Percentiles rank a stretch among this genome's conserved stretches.
phyloP scores from a whole-genome alignment of 2,329 filamentous ascomycete species.

The Leptosphaerulina australis region DNA sequence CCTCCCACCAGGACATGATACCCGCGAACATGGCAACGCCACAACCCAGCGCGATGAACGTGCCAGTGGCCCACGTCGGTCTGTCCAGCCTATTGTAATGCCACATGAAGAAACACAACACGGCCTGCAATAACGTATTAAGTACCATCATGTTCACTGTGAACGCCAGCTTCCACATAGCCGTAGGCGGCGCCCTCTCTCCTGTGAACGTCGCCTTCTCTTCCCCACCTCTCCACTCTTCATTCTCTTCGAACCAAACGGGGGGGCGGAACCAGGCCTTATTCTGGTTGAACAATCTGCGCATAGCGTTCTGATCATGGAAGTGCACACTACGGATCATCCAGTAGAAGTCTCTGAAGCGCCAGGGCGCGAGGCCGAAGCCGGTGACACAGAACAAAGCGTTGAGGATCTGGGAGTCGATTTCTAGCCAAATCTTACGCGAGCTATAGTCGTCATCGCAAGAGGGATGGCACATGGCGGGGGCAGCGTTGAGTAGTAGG shows the following conservation, averaged over 20 bases:
- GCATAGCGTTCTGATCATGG: conserved; percentile 55
- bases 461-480: conserved; percentile 72
- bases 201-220: conserved; percentile 66
- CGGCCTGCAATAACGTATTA: conserved; percentile 78
- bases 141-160: conserved; percentile 77
- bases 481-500: conserved; percentile 75
- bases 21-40: conserved; percentile 71
- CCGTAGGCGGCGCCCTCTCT: conserved; percentile 69
- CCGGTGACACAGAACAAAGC: conserved; percentile 83
- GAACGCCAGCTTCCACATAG: conserved; percentile 76
- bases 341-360: conserved; percentile 79
- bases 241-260: conserved; percentile 63
- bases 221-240: conserved; percentile 27
- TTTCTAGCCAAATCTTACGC: conserved; percentile 81
- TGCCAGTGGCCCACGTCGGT: conserved; percentile 72
- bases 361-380: conserved; percentile 82
- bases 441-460: conserved; percentile 76
- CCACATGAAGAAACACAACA: conserved; percentile 82
- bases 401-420: conserved; percentile 80
- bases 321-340: conserved; percentile 62
- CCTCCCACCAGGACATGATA: conserved; percentile 71
- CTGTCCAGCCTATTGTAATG: conserved; percentile 71
- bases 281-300: conserved; percentile 74
- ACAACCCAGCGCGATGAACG: conserved; percentile 74
- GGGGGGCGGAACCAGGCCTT: conserved; percentile 75